Evolutionary conservation across 2,329 filamentous ascomycete species (phyloP).

Genomic region (Aureobasidium sp.): DNA sequence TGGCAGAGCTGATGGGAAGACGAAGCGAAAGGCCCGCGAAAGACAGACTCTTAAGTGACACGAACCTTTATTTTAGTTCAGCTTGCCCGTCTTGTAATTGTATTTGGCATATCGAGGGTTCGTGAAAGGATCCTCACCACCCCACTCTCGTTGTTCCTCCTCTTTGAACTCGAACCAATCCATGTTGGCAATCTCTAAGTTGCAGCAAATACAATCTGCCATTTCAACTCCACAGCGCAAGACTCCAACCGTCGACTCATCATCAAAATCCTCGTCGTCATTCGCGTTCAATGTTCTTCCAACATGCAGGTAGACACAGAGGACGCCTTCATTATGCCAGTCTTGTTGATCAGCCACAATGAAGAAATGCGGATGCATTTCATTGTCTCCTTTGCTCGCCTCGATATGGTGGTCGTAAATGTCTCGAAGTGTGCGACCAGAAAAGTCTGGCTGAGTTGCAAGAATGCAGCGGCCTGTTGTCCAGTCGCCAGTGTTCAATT

Average conservation of each 20-base stretch:
- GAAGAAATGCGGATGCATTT: not conserved
- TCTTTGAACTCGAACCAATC: not conserved
- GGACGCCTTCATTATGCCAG: not conserved
- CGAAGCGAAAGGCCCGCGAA: too few species aligned
- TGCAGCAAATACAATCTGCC: not conserved
- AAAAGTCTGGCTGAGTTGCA: not conserved
- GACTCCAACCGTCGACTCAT: not conserved
- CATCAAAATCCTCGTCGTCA: not conserved
- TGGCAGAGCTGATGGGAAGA: not conserved
- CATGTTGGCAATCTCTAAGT: not conserved
- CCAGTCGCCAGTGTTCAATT: not conserved
- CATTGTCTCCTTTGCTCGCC: not conserved
- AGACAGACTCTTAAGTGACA: too few species aligned
- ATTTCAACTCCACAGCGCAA: not conserved
- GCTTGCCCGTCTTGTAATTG: not conserved
- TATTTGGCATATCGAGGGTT: not conserved
- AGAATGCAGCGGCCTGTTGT: not conserved
- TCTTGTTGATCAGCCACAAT: not conserved
- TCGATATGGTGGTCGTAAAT: conserved; percentile 1
- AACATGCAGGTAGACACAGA: not conserved
- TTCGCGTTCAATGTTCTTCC: not conserved
- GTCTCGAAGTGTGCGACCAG: not conserved
- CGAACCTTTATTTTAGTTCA: not conserved
- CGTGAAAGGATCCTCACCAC: not conserved
- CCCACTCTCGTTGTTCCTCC: not conserved